A percentile compares a stretch with the other conserved stretches of the same genome.
Conservation (phyloP, 2,329 filamentous ascomycete species). For the Leptosphaerulina australis region DNA sequence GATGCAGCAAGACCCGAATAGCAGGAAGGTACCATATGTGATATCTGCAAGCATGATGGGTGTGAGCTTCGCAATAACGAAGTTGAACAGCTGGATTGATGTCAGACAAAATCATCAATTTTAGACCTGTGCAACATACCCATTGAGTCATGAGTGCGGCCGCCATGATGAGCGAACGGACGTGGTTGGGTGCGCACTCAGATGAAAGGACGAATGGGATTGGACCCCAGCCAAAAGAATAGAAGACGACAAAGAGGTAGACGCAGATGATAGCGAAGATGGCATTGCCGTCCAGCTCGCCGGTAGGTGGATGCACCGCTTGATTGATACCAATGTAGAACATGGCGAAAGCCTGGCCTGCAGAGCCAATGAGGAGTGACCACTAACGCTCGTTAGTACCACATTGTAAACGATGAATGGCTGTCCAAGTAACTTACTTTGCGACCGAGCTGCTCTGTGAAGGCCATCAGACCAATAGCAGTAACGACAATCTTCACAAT, state of each 20-base stretch:
- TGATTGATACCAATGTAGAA: conserved; percentile 43
- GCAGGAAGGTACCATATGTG: conserved; percentile 53
- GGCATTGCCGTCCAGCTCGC: conserved; percentile 44
- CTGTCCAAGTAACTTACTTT: conserved; percentile 36
- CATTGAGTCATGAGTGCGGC: conserved; percentile 55
- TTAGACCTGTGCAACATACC: conserved; percentile 47
- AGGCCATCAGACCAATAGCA: conserved; percentile 52
- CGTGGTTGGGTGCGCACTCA: conserved; percentile 51
- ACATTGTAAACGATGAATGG: background rate
- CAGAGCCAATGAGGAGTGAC: conserved; percentile 51
- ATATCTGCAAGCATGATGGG: conserved; percentile 53
- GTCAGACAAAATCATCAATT: background rate
- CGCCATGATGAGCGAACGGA: conserved; percentile 53
- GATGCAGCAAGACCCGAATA: conserved; percentile 52
- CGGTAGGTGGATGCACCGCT: conserved; percentile 44
- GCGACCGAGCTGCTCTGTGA: conserved; percentile 54
- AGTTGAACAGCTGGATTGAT: conserved; percentile 25
- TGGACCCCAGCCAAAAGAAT: conserved; percentile 55
- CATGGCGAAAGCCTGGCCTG: conserved; percentile 55
- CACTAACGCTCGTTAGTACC: conserved; percentile 28
- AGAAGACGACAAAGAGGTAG: conserved; percentile 57
- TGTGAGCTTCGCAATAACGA: conserved; percentile 45
- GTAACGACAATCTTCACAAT: conserved; percentile 55
- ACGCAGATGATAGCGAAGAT: conserved; percentile 60
- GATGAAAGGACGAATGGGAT: conserved; percentile 54